Conservation (phyloP, 306 rosid genomes). For the Castanospermum australe region DNA sequence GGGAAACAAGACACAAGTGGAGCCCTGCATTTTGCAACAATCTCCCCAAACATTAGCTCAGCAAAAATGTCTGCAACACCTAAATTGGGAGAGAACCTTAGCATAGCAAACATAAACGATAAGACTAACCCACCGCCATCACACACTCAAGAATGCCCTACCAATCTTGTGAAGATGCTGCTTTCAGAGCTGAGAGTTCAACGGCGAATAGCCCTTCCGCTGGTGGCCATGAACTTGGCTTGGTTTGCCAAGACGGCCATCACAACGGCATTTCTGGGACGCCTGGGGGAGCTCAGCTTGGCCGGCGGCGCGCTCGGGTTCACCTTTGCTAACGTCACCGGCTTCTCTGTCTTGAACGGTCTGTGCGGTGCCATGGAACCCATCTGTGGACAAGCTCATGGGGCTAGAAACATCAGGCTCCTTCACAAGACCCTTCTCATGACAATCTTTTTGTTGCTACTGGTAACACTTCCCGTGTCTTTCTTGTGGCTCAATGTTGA, state of each 20-base stretch:
- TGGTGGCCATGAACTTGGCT: constrained; percentile 75
- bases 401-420: constrained; percentile 71
- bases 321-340: constrained; percentile 92
- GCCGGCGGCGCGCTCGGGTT: constrained; percentile 84
- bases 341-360: constrained; percentile 84
- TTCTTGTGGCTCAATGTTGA: constrained; percentile 87
- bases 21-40: not conserved
- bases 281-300: constrained; percentile 68
- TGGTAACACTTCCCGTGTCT: constrained; percentile 60
- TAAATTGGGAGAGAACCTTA: constrained; percentile 30
- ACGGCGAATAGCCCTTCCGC: constrained; percentile 57
- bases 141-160: constrained; percentile 32
- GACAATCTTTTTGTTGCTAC: constrained; percentile 53
- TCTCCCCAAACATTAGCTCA: constrained; percentile 17
- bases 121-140: not conserved
- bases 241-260: constrained; percentile 78
- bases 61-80: constrained; percentile 46
- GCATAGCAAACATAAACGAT: constrained; percentile 20
- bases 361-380: constrained; percentile 88
- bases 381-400: constrained; percentile 92
- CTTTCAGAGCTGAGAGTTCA: constrained; percentile 63
- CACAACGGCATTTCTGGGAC: constrained; percentile 83
- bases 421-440: constrained; percentile 87
- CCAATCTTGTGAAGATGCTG: constrained; percentile 16
- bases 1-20: not conserved